Conservation (phyloP, 2,329 filamentous ascomycete species). For the Dryadomyces quercus-mongolicae region DNA sequence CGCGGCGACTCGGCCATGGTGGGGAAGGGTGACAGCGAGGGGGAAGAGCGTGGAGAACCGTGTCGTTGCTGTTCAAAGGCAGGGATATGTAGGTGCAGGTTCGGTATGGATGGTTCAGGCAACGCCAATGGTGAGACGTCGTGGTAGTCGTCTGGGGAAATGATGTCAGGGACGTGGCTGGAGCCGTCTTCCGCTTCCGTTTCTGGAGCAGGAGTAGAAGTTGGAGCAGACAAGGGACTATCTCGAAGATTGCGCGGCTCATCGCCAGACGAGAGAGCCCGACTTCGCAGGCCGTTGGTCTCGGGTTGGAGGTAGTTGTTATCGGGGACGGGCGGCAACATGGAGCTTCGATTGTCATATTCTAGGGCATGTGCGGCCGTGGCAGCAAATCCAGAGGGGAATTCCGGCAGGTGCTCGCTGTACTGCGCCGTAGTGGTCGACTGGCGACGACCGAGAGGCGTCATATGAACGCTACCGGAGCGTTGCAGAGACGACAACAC, state of each 20-base stretch:
- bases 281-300: constrained; percentile 17
- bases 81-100: constrained; percentile 34
- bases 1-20: constrained; percentile 48
- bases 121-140: neutral
- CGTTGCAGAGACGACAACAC: constrained; percentile 78
- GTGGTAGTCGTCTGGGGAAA: neutral
- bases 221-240: neutral
- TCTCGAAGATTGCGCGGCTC: constrained; percentile 14
- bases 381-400: neutral
- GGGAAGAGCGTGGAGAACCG: constrained; percentile 31
- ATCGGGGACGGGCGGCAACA: constrained; percentile 1
- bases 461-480: constrained; percentile 62
- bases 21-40: constrained; percentile 53
- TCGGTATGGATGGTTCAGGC: neutral
- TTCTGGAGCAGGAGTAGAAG: neutral
- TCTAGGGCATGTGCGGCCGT: neutral
- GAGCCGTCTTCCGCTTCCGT: neutral
- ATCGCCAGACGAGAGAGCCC: constrained; percentile 36
- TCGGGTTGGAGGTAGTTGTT: neutral
- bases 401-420: neutral
- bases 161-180: neutral
- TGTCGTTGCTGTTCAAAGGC: neutral
- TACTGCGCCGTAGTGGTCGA: neutral
- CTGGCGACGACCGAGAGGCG: constrained; percentile 50
- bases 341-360: constrained; percentile 8